Evolutionary conservation across 2,329 filamentous ascomycete species (phyloP), one percentile per base, ranked within the genome.

Genomic region (Rosellinia necatrix): DNA sequence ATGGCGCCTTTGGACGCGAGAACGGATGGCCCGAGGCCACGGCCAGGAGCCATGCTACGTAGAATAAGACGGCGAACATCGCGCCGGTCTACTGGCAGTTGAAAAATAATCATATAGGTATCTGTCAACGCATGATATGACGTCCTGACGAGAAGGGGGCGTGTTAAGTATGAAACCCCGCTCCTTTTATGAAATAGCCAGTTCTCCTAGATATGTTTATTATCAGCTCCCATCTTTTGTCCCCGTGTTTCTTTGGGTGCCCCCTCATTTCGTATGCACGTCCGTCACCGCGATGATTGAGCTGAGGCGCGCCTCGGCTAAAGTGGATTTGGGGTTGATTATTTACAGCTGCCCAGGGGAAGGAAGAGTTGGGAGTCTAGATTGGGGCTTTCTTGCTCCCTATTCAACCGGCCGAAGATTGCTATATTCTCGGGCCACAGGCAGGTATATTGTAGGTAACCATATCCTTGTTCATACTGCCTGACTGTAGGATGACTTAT

Each of bases 51-150:
- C 53, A 59, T 42, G 32, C 35, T 19, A 52, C 44, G 12, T 41
- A 53, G 29, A 59, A 21, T 8, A 49, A 46, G 32, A 58, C 27
- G 10, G 50, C 15, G 25, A 60, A 25, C 64, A 66, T 64, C 30
- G 2, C 9, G 24, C 15, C 42, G 17, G 13, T 12, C 19, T 24
- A 12, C 27, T 15, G 9, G 12, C 3, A 9, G 6, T 8, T 35
- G n/a, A n/a, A 13, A 15, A 7, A 15, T 27, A 7, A 30, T 15
- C 13, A 21, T 15, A 15, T 12, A 10, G 19, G 13, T 32, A 4
- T 49, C 12, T 42, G 40, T 19, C 15, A 15, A 40, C 6, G 6
- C 8, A 24, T 5, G 10, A 15, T 15, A 13, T 9, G 6, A 22
- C 15, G 22, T 32, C 8, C n/a, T n/a, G 5, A 19, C 10, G 15